Conservation (phyloP, 306 rosid genomes). For the Vigna angularis region DNA sequence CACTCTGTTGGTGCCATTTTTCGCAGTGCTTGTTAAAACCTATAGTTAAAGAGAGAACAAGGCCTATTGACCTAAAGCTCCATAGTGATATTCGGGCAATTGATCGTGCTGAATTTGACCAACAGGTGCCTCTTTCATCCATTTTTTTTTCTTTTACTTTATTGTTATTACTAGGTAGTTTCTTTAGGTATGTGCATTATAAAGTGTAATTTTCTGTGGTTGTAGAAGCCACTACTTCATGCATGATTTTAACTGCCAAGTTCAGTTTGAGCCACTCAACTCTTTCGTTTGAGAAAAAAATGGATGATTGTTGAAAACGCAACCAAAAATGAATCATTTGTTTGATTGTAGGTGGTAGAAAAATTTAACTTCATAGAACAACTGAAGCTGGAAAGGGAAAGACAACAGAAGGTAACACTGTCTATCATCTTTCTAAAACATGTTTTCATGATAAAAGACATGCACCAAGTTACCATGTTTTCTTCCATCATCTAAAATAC, state of each 20-base stretch:
- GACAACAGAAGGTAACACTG: slow-evolving; percentile 66
- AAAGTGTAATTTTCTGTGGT: no score
- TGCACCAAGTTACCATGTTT: not conserved
- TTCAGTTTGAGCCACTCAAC: not conserved
- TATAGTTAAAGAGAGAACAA: slow-evolving; percentile 72
- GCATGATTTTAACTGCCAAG: not conserved
- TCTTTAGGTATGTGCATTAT: not conserved
- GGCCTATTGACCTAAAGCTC: slow-evolving; percentile 71
- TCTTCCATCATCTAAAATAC: not conserved
- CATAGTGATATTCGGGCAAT: slow-evolving; percentile 75
- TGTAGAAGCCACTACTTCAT: not conserved
- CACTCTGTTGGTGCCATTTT: slow-evolving; percentile 24
- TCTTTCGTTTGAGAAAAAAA: slow-evolving; percentile 12
- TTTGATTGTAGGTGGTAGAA: slow-evolving; percentile 68
- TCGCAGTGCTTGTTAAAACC: slow-evolving; percentile 81
- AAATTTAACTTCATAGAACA: slow-evolving; percentile 75
- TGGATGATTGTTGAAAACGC: not conserved
- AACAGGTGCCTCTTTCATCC: slow-evolving; percentile 63
- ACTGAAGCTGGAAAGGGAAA: slow-evolving; percentile 87
- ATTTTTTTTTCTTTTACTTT: not conserved
- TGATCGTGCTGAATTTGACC: slow-evolving; percentile 85
- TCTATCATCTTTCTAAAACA: not conserved
- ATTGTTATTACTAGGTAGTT: no score
- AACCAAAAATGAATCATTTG: slow-evolving; percentile 1
- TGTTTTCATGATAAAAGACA: not conserved